A percentile compares a stretch with the other conserved stretches of the same genome.
These are phyloP conservation scores for Claviceps africana DNA, from an alignment of 2,329 filamentous ascomycete species.

Conservation along the genomic window DNA sequence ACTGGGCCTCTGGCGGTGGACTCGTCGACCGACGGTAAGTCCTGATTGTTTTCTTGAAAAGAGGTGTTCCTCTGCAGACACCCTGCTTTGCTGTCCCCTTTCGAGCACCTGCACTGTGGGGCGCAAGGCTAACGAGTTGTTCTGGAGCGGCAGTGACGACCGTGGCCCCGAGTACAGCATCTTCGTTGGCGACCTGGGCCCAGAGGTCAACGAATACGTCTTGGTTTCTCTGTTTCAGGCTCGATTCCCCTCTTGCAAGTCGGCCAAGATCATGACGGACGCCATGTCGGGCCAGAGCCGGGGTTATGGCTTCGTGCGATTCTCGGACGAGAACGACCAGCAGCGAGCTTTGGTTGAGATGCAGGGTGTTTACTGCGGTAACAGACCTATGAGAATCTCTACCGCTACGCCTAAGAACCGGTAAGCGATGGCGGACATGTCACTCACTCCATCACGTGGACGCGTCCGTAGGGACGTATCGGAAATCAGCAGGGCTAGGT, in stretches of 20 bases:
- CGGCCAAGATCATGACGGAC: slow-evolving; percentile 99
- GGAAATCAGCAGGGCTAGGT: no score
- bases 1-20: slow-evolving; percentile 96
- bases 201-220: slow-evolving; percentile 97
- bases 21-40: slow-evolving; percentile 80
- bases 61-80: neutral
- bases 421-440: slow-evolving; percentile 20
- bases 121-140: neutral
- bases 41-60: neutral
- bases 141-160: slow-evolving; percentile 53
- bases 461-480: no score
- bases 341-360: slow-evolving; percentile 93
- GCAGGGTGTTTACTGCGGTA: slow-evolving; percentile 98
- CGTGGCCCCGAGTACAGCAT: slow-evolving; percentile 93
- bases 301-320: slow-evolving; percentile 95
- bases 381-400: slow-evolving; percentile 95
- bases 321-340: slow-evolving; percentile 89
- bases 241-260: slow-evolving; percentile 95
- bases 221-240: slow-evolving; percentile 93
- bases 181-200: slow-evolving; percentile 93
- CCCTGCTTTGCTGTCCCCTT: neutral
- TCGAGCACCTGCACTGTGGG: neutral
- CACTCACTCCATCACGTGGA: no score
- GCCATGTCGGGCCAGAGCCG: slow-evolving; percentile 95
- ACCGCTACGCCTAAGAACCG: slow-evolving; percentile 95